These are phyloP conservation scores for Eucalyptus microcorys DNA, from an alignment of 345 rosid species.

Conservation along the genomic window DNA sequence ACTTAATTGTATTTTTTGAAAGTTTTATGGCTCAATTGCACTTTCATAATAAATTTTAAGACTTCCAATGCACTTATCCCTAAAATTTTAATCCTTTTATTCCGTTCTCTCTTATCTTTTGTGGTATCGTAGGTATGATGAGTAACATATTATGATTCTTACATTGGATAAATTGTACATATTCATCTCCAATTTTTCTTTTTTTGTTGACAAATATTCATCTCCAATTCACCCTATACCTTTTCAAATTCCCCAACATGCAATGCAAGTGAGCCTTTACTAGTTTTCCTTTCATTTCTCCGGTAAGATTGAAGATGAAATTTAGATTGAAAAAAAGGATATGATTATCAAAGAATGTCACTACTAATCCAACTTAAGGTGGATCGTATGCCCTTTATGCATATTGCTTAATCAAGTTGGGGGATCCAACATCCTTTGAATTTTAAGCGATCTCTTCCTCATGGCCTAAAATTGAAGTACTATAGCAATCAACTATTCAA, in stretches of 20 bases:
- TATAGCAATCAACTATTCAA: not conserved
- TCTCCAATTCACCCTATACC: not conserved
- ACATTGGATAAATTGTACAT: not conserved
- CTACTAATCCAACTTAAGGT: not conserved
- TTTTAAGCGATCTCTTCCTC: not conserved
- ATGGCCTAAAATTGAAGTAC: not conserved
- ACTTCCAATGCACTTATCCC: rapidly evolving
- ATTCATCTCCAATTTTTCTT: no score
- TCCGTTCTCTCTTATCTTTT: not conserved
- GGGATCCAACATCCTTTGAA: not conserved
- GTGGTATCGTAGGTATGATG: no score
- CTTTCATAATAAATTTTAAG: no score
- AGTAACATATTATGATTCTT: no score
- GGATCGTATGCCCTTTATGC: not conserved
- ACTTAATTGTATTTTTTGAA: no score
- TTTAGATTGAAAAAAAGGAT: not conserved
- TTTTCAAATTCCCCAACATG: not conserved
- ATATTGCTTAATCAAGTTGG: not conserved
- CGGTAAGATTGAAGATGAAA: not conserved
- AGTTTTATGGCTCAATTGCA: rapidly evolving
- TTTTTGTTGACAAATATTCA: not conserved
- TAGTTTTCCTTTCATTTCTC: not conserved
- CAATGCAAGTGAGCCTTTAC: not conserved
- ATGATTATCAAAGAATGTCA: not conserved
- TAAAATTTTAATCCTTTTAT: no score